Evolutionary conservation across 2,329 filamentous ascomycete genomes (phyloP).

Genomic region (Sclerotinia minor): DNA sequence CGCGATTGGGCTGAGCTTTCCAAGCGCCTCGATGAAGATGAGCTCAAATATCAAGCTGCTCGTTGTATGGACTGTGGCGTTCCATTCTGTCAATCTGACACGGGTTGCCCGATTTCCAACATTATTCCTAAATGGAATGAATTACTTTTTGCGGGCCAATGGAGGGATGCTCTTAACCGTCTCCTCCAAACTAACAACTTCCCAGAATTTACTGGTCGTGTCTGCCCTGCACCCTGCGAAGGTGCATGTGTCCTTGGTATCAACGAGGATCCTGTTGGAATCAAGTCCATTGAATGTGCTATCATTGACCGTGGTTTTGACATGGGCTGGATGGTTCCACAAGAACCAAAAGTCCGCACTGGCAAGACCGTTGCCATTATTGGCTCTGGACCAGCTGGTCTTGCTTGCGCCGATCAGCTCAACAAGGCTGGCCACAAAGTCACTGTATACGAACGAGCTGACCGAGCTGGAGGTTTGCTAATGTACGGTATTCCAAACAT

Average conservation of each 20-base stretch:
- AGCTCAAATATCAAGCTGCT: constrained; percentile 94
- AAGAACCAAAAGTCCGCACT: constrained; percentile 73
- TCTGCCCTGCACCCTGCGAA: constrained; percentile 94
- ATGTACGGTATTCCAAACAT: constrained; percentile 99
- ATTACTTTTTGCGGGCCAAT: constrained; percentile 63
- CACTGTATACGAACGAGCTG: constrained; percentile 89
- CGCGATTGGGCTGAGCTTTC: constrained; percentile 95
- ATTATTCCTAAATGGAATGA: constrained; percentile 99
- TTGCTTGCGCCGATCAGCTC: constrained; percentile 88
- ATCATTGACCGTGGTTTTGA: constrained; percentile 98
- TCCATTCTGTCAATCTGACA: constrained; percentile 95
- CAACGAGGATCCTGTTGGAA: constrained; percentile 94
- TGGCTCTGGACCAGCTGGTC: constrained; percentile 87
- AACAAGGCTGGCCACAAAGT: constrained; percentile 89
- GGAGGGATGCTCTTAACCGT: constrained; percentile 88
- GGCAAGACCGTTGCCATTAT: constrained; percentile 88
- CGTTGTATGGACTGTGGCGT: constrained; percentile 99
- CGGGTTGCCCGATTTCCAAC: constrained; percentile 93
- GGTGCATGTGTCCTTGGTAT: constrained; percentile 95
- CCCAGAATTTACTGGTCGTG: constrained; percentile 95
- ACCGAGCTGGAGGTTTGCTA: constrained; percentile 85
- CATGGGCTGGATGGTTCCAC: constrained; percentile 95
- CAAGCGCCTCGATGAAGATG: constrained; percentile 83
- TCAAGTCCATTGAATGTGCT: constrained; percentile 97
- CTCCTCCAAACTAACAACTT: constrained; percentile 98